Base-by-base conservation (phyloP, 1,284 basidiomycete species). In the Cryptococcus sp. region DNA sequence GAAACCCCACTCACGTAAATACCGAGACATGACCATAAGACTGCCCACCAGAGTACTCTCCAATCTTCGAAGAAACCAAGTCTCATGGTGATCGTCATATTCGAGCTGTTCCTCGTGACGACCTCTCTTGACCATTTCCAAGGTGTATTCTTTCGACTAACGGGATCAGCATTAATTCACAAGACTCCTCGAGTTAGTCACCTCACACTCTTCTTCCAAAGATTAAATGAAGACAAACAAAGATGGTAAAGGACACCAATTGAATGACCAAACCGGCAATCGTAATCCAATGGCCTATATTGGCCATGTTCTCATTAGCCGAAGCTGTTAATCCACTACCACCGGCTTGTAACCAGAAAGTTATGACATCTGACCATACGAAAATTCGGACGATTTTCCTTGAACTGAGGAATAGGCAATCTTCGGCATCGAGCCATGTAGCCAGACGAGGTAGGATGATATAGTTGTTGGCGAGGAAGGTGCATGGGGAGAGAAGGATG, bases 381-480 rank as follows among this genome's bases (percentile, higher is more conserved):
- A 73, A 74, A 31, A 61, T 61, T 43, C 62, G 57, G 32, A 63
- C 66, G 33, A 74, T 67, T 13, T 52, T 48, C 14, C 63, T 46
- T 0, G 72, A 63, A 30, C 46, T 42, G 36, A 74, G 54, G 55
- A 70, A 64, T 3, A 74, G 58, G 53, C 65, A 80, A 37, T 80
- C 61, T 56, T 81, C 79, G 49, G 79, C 80, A 45, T 78, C 67
- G 4, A 87, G 72, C 66, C 82, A 78, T 34, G 74, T 75, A 6
- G 84, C 83, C 7, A 89, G 71, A 15, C 83, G 82, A 4, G 86
- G 85, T 5, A 88, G 79, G 30, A 88, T 78, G 52, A 87, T 77
- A 63, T 88, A 88, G 66, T 84, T 81, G 34, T 85, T 82, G 3
- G 86, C 86, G 59, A 88, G 84, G 77, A 87, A 88, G n/a, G 83